Evolutionary conservation across 257 asterid genomes (phyloP).

Genomic region (Schizonepeta tenuifolia): DNA sequence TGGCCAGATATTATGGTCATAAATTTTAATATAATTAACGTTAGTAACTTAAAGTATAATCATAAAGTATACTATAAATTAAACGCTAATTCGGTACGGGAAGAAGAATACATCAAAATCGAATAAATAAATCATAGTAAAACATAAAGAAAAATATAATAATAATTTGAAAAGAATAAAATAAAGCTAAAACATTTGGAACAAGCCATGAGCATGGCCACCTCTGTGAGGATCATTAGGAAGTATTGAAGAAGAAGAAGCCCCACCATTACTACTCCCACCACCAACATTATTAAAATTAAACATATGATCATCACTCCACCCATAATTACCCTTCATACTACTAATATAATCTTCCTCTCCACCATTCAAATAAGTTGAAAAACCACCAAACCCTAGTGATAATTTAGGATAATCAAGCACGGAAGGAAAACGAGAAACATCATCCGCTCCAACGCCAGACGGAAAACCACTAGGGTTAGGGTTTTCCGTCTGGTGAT

Average conservation of each 20-base stretch:
- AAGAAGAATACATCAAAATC: neutral
- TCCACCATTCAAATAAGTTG: neutral
- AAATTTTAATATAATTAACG: too few species aligned
- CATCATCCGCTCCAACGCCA: too few species aligned
- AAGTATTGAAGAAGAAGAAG: conserved; percentile 9
- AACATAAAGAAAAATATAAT: neutral
- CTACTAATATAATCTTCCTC: neutral
- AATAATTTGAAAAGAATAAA: neutral
- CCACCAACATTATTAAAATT: neutral
- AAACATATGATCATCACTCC: neutral
- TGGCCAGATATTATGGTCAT: too few species aligned
- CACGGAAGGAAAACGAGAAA: too few species aligned
- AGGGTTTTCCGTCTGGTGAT: neutral
- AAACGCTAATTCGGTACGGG: too few species aligned
- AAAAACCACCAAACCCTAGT: neutral
- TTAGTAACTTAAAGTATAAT: too few species aligned
- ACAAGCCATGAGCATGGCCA: conserved; percentile 19
- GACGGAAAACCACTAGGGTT: neutral
- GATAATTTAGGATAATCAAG: conserved; percentile 1
- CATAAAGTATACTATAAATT: too few species aligned
- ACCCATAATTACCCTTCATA: neutral
- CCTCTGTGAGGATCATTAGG: neutral
- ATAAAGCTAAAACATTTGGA: conserved; percentile 17
- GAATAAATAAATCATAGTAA: neutral
- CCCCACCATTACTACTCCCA: conserved; percentile 2